Evolutionary conservation across 768 basidiomycete genomes (phyloP).

Genomic region (Leucocoprinus sp.): DNA sequence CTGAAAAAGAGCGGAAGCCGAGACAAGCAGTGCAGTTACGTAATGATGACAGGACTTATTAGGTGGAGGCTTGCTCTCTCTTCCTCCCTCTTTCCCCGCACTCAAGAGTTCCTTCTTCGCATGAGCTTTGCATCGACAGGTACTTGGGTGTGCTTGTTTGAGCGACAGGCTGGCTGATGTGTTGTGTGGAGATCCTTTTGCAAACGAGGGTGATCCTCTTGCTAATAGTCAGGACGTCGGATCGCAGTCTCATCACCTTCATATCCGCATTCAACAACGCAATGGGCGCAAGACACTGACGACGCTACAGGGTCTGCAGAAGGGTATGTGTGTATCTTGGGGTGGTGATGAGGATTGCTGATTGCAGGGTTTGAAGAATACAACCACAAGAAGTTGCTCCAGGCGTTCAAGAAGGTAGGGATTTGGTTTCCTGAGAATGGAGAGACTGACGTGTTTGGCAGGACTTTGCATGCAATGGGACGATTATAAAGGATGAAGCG

Average conservation of each 20-base stretch:
- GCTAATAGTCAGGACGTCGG: conserved; percentile 68
- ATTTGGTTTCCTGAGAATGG: conserved; percentile 4
- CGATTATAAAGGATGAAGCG: conserved; percentile 90
- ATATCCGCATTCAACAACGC: conserved; percentile 97
- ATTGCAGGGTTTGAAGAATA: conserved; percentile 58
- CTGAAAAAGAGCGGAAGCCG: conserved; percentile 13
- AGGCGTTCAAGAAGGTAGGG: conserved; percentile 94
- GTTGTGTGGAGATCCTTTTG: conserved; percentile 99
- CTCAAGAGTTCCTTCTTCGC: conserved; percentile 68
- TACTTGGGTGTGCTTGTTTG: too few relatives aligned
- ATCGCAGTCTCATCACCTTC: conserved; percentile 78
- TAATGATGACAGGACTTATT: too few relatives aligned
- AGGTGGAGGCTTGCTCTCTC: too few relatives aligned
- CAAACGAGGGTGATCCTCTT: conserved; percentile 86
- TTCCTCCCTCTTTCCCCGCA: conserved; percentile 33
- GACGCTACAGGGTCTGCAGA: conserved; percentile 91
- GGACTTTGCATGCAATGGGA: conserved; percentile 99
- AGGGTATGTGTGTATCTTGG: conserved; percentile 47
- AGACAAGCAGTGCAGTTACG: conserved; percentile 17
- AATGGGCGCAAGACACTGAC: conserved; percentile 99
- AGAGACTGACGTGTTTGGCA: conserved; percentile 20
- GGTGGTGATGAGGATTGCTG: too few relatives aligned
- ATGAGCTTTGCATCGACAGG: too few relatives aligned
- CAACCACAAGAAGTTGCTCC: conserved; percentile 95
- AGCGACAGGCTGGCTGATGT: too few relatives aligned